Percentiles rank a stretch among this genome's conserved stretches.
phyloP scores from a whole-genome alignment of 495 filamentous ascomycete species.

The Sordaria brevicollis region DNA sequence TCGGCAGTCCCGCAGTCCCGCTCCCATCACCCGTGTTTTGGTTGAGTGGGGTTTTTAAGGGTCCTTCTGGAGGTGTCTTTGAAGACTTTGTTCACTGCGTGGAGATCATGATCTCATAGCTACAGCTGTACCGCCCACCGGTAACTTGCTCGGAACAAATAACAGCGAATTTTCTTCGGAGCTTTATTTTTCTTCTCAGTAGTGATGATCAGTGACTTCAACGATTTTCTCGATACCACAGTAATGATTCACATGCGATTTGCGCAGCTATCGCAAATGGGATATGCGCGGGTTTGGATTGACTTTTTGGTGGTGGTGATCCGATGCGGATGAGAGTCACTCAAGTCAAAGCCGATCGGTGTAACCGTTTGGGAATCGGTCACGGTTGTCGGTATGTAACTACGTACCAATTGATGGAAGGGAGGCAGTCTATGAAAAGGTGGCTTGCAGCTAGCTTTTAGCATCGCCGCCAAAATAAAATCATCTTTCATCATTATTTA shows the following conservation, averaged over 20 bases:
- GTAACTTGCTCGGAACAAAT: neutral
- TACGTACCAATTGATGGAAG: too few relatives aligned
- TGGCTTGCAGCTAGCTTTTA: neutral
- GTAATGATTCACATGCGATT: neutral
- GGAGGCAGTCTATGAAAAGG: too few relatives aligned
- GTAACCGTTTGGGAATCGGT: neutral
- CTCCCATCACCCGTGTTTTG: neutral
- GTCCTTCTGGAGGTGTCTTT: too few relatives aligned
- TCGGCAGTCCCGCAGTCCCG: too few relatives aligned
- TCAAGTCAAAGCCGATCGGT: neutral
- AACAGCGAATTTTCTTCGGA: neutral
- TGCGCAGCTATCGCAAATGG: neutral
- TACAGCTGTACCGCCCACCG: neutral
- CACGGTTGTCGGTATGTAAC: too few relatives aligned
- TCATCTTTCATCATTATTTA: neutral
- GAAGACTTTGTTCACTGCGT: too few relatives aligned
- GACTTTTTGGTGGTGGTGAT: neutral
- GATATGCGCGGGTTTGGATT: neutral
- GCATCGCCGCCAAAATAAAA: neutral
- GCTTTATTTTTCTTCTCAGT: neutral
- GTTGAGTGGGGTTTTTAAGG: neutral
- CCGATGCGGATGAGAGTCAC: neutral
- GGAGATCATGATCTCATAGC: neutral
- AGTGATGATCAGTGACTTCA: neutral
- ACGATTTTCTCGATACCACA: neutral